Percentiles rank a stretch among this genome's conserved stretches.
Conservation (phyloP, 2,329 filamentous ascomycete species). For the Claviceps sp. region DNA sequence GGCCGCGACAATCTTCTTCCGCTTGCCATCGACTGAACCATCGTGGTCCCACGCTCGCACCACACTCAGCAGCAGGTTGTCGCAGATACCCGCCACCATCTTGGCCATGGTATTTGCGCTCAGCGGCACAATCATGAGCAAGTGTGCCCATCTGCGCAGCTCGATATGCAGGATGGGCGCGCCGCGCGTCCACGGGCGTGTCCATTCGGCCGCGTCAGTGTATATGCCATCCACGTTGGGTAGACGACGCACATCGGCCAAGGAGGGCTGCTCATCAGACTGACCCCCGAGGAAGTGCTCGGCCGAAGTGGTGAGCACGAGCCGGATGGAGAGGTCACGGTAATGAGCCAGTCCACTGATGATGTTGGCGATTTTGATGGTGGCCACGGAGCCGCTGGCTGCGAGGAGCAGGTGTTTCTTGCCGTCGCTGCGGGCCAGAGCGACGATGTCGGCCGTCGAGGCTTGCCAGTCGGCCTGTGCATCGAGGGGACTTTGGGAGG, state of each 20-base stretch:
- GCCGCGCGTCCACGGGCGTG: constrained; percentile 60
- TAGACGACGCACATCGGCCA: constrained; percentile 43
- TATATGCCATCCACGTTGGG: constrained; percentile 73
- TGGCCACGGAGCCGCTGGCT: constrained; percentile 53
- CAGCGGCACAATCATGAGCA: constrained; percentile 69
- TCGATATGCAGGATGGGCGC: constrained; percentile 84
- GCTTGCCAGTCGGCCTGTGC: neutral
- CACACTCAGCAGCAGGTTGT: constrained; percentile 61
- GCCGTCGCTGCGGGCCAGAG: constrained; percentile 21
- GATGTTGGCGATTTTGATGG: constrained; percentile 68
- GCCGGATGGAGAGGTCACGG: constrained; percentile 60
- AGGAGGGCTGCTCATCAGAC: constrained; percentile 59
- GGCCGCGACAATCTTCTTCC: constrained; percentile 59
- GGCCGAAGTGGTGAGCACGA: constrained; percentile 66
- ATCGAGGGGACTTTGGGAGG: neutral
- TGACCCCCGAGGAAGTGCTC: constrained; percentile 65
- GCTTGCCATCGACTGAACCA: constrained; percentile 39
- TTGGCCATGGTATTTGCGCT: constrained; percentile 81
- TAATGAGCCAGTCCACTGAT: constrained; percentile 40
- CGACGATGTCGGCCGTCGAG: constrained; percentile 19
- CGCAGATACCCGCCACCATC: constrained; percentile 62
- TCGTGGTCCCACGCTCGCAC: constrained; percentile 78
- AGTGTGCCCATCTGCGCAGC: constrained; percentile 62
- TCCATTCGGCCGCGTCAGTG: constrained; percentile 78
- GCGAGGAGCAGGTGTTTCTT: constrained; percentile 30